These are phyloP conservation scores for Chlamydomonas applanata DNA, from an alignment of 139 green algal species.

Conservation along the genomic window DNA sequence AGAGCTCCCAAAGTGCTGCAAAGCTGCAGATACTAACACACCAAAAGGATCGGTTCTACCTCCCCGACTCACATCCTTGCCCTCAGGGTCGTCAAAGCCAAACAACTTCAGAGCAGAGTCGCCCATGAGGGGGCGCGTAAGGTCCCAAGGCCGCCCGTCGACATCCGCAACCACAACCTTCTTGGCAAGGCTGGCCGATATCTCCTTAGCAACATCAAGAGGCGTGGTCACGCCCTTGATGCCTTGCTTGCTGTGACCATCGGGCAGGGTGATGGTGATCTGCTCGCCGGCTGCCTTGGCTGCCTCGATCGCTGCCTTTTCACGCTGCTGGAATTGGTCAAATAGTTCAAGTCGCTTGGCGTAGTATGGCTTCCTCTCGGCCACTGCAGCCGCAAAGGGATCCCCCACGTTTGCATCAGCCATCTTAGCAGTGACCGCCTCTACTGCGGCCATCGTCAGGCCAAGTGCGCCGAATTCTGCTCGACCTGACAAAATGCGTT, in stretches of 20 bases:
- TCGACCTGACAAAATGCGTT: no score
- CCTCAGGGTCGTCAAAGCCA: constrained; percentile 85
- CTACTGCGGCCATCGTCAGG: no score
- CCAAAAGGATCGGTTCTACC: not conserved
- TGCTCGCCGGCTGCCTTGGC: constrained; percentile 49
- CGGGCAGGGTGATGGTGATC: constrained; percentile 88
- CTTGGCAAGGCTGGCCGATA: constrained; percentile 90
- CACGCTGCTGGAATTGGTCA: constrained; percentile 67
- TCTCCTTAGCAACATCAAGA: constrained; percentile 86
- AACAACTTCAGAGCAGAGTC: constrained; percentile 87
- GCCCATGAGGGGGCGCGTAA: constrained; percentile 81
- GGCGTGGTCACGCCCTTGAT: constrained; percentile 87
- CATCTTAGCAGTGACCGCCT: constrained; percentile 13
- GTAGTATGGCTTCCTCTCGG: constrained; percentile 77
- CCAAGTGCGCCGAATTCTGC: no score
- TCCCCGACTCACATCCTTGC: constrained; percentile 71
- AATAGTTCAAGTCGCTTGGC: constrained; percentile 87
- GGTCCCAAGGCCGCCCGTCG: constrained; percentile 85
- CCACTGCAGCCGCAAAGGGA: constrained; percentile 28
- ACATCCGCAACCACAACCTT: constrained; percentile 85
- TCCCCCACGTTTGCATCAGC: not conserved
- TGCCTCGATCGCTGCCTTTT: constrained; percentile 48
- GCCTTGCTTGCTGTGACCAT: constrained; percentile 66
- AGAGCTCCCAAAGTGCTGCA: no score
- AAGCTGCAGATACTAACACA: no score